Base-by-base conservation (phyloP, 1,284 basidiomycete species). In the Cutaneotrichosporon cutaneum region DNA sequence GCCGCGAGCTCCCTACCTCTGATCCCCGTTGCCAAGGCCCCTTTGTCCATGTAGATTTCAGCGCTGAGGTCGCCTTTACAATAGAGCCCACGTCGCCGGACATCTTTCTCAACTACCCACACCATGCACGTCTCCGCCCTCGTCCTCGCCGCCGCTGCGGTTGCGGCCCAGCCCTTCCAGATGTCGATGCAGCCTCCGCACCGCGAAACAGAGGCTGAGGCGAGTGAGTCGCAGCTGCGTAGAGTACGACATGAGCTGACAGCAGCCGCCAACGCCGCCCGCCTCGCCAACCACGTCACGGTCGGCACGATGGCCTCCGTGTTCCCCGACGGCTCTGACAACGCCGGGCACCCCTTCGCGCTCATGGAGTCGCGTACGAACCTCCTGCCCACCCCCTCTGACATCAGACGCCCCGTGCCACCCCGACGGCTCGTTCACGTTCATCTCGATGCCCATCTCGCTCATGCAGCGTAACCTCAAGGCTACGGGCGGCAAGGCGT, bases 401-500 rank as follows among this genome's bases (percentile, higher is more conserved):
- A 60, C 59, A 6, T 9, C 48, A 71, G 69, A 79, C 65, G 86
- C 85, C 1, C 76, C 77, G 62, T 88, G 86, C 72, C 81, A 84
- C 70, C 64, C 77, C 13, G 84, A 86, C 67, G 85, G 86, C n/a
- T 85, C 85, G 5, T 78, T 88, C 55, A 82, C 85, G 0, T 82
- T 88, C 54, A 78, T 87, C 47, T 82, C 87, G 66, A 80, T 88
- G 67, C 87, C 87, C 16, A 86, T 87, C 68, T 86, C 86, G 21
- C 82, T 83, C 32, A 84, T 86, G 65, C 83, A 82, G 62, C 80
- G 81, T 67, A 88, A 88, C 72, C 82, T 88, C 59, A 69, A 85
- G 8, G 74, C 75, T 79, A 82, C 18, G 71, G 78, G 26, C 65
- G 71, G 5, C 82, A 82, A 59, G 21, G 85, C 85, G 18, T 85